Evolutionary conservation across 169 alveolate genomes (phyloP).

Genomic region (Plasmodium ovale): DNA sequence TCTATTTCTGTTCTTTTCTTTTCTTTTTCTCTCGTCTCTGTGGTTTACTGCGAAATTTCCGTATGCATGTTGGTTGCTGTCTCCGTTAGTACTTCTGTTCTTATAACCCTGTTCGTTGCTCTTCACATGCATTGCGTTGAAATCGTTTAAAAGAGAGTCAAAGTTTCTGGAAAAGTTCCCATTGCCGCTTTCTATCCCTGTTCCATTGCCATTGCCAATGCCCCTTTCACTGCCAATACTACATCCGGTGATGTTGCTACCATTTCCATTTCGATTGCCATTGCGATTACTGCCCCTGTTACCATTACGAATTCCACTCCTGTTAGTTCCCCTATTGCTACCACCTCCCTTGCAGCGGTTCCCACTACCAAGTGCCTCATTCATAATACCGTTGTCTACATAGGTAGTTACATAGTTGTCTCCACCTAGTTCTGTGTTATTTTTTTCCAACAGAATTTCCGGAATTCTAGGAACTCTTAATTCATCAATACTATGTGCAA

Average conservation of each 20-base stretch:
- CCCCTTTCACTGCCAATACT: neutral
- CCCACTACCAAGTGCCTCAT: slow-evolving; percentile 8
- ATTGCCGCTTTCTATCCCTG: neutral
- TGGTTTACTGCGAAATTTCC: slow-evolving; percentile 1
- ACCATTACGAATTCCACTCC: neutral
- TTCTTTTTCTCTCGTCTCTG: slow-evolving; percentile 46
- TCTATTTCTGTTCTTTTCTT: slow-evolving; percentile 35
- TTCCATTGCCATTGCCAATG: neutral
- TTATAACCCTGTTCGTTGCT: slow-evolving; percentile 15
- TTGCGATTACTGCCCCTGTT: neutral
- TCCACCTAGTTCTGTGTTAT: slow-evolving; percentile 23
- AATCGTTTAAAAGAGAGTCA: slow-evolving; percentile 31
- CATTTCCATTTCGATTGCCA: neutral
- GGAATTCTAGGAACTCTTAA: slow-evolving; percentile 77
- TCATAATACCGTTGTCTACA: slow-evolving; percentile 7
- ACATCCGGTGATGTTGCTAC: neutral
- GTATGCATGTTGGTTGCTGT: neutral
- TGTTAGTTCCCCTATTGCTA: neutral
- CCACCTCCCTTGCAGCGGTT: neutral
- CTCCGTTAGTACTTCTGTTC: neutral
- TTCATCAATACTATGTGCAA: slow-evolving; percentile 83
- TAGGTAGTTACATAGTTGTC: neutral
- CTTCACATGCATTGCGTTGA: slow-evolving; percentile 40
- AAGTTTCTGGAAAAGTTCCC: slow-evolving; percentile 28
- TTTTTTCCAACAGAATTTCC: slow-evolving; percentile 66